Conservation (phyloP, 1,284 basidiomycete species). For the Omphalotus olearius region DNA sequence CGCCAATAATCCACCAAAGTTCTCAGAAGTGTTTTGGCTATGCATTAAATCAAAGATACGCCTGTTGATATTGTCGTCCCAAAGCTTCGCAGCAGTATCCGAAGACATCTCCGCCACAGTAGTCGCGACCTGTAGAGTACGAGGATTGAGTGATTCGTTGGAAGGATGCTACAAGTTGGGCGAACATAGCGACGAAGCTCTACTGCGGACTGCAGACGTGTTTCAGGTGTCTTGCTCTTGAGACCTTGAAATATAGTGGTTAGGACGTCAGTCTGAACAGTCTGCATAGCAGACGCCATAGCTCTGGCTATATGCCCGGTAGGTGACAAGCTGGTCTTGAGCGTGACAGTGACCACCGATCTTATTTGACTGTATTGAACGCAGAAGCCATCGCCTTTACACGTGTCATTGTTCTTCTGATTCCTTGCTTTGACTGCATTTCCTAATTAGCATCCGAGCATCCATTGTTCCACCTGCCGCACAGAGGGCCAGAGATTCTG, state of each 20-base stretch:
- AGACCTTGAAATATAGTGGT: slow-evolving; percentile 63
- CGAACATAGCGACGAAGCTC: slow-evolving; percentile 71
- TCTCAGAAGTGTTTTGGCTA: slow-evolving; percentile 69
- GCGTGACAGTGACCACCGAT: too few species aligned
- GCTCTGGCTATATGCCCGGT: neutral
- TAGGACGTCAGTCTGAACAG: slow-evolving; percentile 56
- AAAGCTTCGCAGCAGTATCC: slow-evolving; percentile 71
- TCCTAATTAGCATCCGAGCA: too few species aligned
- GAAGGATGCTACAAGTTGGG: slow-evolving; percentile 15
- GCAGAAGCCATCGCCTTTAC: too few species aligned
- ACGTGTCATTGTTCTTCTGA: too few species aligned
- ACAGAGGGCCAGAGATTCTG: too few species aligned
- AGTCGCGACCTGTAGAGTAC: slow-evolving; percentile 53
- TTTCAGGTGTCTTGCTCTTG: slow-evolving; percentile 57
- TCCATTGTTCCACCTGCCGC: too few species aligned
- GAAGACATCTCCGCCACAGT: slow-evolving; percentile 74
- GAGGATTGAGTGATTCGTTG: neutral
- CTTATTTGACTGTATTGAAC: too few species aligned
- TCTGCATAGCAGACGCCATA: slow-evolving; percentile 57
- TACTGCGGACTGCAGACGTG: slow-evolving; percentile 58
- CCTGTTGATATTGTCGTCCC: slow-evolving; percentile 80
- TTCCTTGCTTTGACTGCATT: too few species aligned
- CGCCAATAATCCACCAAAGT: slow-evolving; percentile 78
- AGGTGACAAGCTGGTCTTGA: too few species aligned
- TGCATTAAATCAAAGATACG: slow-evolving; percentile 81